Evolutionary conservation across 345 rosid species (phyloP).

Genomic region (Viola odorata): DNA sequence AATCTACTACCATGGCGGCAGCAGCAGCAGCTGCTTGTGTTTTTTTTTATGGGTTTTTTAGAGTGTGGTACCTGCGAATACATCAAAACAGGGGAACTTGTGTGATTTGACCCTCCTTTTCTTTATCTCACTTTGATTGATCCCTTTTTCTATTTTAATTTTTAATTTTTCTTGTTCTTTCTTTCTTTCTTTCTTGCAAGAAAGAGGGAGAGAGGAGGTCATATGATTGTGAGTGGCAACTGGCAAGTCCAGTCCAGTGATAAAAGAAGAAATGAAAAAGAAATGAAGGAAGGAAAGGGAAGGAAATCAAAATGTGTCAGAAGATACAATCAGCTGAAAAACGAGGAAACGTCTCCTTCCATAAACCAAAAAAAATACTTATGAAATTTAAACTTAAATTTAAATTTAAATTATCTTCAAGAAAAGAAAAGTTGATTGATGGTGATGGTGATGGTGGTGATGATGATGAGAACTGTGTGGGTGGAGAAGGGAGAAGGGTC

Average conservation of each 20-base stretch:
- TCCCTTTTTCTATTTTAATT: neutral
- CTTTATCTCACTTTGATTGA: slow-evolving; percentile 37
- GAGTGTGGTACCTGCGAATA: slow-evolving; percentile 35
- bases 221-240: neutral
- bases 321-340: slow-evolving; percentile 62
- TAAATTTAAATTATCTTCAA: slow-evolving; percentile 12
- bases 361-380: slow-evolving; percentile 12
- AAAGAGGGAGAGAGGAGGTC: no score
- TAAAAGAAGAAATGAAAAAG: neutral
- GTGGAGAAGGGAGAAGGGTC: slow-evolving; percentile 24
- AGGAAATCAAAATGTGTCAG: slow-evolving; percentile 37
- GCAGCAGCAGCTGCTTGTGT: no score
- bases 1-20: no score
- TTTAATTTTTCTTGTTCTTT: no score
- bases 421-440: slow-evolving; percentile 16
- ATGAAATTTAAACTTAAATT: no score
- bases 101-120: slow-evolving; percentile 41
- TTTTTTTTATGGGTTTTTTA: slow-evolving; percentile 6
- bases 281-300: neutral
- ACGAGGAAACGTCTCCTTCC: slow-evolving; percentile 86
- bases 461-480: slow-evolving; percentile 18
- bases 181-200: no score
- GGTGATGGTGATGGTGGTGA: slow-evolving; percentile 35
- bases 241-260: neutral
- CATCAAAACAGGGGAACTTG: slow-evolving; percentile 31